Percentiles rank a stretch among this genome's conserved stretches.
phyloP scores from a whole-genome alignment of 2,329 filamentous ascomycete genomes.

The Colletotrichum navitas region DNA sequence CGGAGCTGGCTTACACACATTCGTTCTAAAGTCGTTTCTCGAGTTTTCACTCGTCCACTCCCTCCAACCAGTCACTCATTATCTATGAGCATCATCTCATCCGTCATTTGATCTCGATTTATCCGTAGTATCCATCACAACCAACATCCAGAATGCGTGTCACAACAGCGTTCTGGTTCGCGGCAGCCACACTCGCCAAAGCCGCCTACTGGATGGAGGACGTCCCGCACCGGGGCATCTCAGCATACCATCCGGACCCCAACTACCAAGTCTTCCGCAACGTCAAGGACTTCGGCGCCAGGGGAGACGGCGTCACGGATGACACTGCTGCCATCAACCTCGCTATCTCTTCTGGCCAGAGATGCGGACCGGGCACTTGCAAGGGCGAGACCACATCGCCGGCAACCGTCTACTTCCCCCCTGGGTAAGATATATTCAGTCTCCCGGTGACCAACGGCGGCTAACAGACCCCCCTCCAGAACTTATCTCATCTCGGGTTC shows the following conservation, averaged over 20 bases:
- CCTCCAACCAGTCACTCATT: constrained; percentile 1
- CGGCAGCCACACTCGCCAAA: constrained; percentile 40
- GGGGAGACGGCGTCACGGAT: constrained; percentile 53
- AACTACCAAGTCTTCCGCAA: constrained; percentile 61
- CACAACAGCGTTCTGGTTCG: constrained; percentile 36
- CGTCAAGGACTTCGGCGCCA: constrained; percentile 60
- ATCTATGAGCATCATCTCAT: not conserved
- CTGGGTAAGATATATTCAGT: constrained; percentile 47
- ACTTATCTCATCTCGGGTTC: constrained; percentile 80
- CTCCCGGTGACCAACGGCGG: not conserved
- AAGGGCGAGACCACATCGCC: constrained; percentile 55
- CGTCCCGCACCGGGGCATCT: constrained; percentile 60
- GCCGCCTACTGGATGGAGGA: constrained; percentile 58
- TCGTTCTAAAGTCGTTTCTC: not conserved
- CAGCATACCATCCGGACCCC: constrained; percentile 59
- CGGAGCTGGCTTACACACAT: not conserved
- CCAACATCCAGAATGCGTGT: constrained; percentile 33
- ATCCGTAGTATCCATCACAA: not conserved
- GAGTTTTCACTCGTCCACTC: not conserved
- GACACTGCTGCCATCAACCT: constrained; percentile 53
- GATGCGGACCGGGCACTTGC: constrained; percentile 54
- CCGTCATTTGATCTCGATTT: not conserved
- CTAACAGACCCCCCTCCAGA: constrained; percentile 38
- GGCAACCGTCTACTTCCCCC: constrained; percentile 54
- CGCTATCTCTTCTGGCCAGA: constrained; percentile 54